Evolutionary conservation across 768 basidiomycete species (phyloP).

Genomic region (Sistotremastrum niveocremeum): DNA sequence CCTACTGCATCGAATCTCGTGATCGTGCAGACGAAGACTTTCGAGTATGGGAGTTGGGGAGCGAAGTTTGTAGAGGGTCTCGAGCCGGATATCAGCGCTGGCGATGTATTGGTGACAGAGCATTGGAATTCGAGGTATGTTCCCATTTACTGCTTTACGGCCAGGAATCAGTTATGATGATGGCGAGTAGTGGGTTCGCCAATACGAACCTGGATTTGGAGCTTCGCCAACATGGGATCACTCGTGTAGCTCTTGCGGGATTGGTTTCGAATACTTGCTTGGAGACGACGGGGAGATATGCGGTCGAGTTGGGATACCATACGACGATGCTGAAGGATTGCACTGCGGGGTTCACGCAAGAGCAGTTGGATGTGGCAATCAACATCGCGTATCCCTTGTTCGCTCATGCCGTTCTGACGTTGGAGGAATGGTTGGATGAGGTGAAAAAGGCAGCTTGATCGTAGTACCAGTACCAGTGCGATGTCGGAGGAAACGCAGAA

Average conservation of each 20-base stretch:
- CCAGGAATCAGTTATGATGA: too few species aligned
- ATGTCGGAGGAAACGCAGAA: too few species aligned
- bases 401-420: constrained; percentile 1
- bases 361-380: constrained; percentile 1
- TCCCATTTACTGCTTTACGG: too few species aligned
- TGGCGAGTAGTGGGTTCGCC: neutral
- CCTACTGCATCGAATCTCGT: too few species aligned
- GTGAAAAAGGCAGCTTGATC: too few species aligned
- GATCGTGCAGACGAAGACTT: neutral
- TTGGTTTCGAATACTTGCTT: constrained; percentile 3
- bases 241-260: neutral
- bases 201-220: constrained; percentile 3
- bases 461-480: too few species aligned
- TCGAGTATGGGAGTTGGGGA: constrained; percentile 2
- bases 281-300: constrained; percentile 2
- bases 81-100: neutral
- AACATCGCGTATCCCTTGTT: neutral
- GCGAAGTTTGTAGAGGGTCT: constrained; percentile 1
- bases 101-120: constrained; percentile 4
- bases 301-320: constrained; percentile 1
- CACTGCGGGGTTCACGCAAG: constrained; percentile 1
- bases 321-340: constrained; percentile 2
- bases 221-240: constrained; percentile 3
- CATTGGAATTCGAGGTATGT: constrained; percentile 2
- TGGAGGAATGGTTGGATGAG: neutral